phyloP scores from a whole-genome alignment of 805 yeast species.

The Pachysolen tannophilus region DNA sequence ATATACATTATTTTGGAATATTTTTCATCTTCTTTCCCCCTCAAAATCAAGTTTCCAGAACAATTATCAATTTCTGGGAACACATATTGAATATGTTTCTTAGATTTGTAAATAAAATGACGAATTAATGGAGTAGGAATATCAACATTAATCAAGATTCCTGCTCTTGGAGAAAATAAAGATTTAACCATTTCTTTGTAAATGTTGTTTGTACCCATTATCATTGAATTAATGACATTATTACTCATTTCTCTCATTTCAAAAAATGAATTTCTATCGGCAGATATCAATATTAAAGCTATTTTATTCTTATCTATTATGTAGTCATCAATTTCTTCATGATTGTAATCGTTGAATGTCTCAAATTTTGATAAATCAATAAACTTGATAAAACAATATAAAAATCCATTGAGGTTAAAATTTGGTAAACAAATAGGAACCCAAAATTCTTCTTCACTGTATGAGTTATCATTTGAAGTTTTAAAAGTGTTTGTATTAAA shows the following conservation, averaged over 20 bases:
- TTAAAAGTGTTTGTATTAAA: slow-evolving; percentile 46
- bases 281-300: slow-evolving; percentile 43
- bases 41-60: too few species aligned
- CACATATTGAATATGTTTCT: slow-evolving; percentile 55
- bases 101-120: slow-evolving; percentile 79
- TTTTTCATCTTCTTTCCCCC: too few species aligned
- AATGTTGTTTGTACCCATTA: slow-evolving; percentile 25
- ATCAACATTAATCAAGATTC: slow-evolving; percentile 22
- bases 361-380: slow-evolving; percentile 29
- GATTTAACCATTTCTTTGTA: slow-evolving; percentile 20
- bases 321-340: not conserved
- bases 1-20: slow-evolving; percentile 8
- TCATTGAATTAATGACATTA: slow-evolving; percentile 36
- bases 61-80: slow-evolving; percentile 8
- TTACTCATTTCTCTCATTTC: slow-evolving; percentile 58
- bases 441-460: slow-evolving; percentile 68
- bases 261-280: slow-evolving; percentile 73
- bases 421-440: slow-evolving; percentile 87
- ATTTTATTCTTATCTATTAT: slow-evolving; percentile 22
- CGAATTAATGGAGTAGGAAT: slow-evolving; percentile 52
- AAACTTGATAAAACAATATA: slow-evolving; percentile 72
- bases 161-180: slow-evolving; percentile 1
- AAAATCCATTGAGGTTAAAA: slow-evolving; percentile 81
- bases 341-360: slow-evolving; percentile 6
- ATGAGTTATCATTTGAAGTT: slow-evolving; percentile 19